Evolutionary conservation across 768 basidiomycete genomes (phyloP), one percentile per base, ranked within the genome.

Genomic region (Mrakia hoshinonis): DNA sequence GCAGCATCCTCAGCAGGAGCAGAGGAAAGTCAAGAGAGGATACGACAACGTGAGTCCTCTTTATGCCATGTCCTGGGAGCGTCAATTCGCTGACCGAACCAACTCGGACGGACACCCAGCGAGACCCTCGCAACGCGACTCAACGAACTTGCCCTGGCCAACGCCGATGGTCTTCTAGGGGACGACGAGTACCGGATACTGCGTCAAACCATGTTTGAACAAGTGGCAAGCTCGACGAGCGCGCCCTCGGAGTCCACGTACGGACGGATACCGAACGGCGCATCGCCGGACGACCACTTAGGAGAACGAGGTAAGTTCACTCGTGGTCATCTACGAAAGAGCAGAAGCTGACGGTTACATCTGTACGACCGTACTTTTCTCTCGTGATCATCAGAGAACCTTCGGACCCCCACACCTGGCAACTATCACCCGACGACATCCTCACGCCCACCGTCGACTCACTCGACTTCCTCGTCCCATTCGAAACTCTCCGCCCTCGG

Each of bases 161-260:
- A 68, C 54, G 67, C 67, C 3, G 67, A 68, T n/a, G 67, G 67
- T 1, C 67, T 68, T n/a, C 60, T 61, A 4, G 55, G 68, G 2
- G 68, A 69, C 68, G 68, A 69, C 43, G 68, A 69, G 34, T 69
- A 69, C 60, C 46, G 68, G 10, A 36, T 61, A 7, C 60, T 69
- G 18, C 68, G 68, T 2, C 58, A 61, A 26, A 47, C 47, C 15
- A 43, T 69, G 24, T 69, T 69, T 49, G 68, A 69, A 36, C 58
- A 69, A 58, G 36, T 62, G 1, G 62, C 62, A 4, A 48, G 26
- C 13, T 22, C 20, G 6, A 15, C 38, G 68, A 68, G 46, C 15
- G 68, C 58, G 12, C 62, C 46, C 0, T 26, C 43, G 12, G 47
- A n/a, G 43, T 22, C 46, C 7, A 38, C 2, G 47, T 60, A 69